Evolutionary conservation across 495 filamentous ascomycete genomes (phyloP).

Genomic region (Talaromyces proteolyticus): DNA sequence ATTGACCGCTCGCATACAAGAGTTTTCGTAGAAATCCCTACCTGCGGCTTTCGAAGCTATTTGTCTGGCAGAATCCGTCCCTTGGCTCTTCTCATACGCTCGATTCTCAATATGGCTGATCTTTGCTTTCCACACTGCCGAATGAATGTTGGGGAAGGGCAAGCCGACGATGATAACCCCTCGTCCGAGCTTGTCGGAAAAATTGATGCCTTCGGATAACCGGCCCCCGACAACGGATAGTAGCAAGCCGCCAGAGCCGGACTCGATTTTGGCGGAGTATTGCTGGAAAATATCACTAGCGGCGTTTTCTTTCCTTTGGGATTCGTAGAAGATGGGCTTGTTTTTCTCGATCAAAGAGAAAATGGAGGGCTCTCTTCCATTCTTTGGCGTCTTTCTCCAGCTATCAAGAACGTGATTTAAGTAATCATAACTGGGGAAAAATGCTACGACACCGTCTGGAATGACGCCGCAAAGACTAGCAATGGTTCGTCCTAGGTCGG

Average conservation of each 20-base stretch:
- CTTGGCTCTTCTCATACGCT: conserved; percentile 37
- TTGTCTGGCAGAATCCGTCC: conserved; percentile 26
- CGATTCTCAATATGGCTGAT: conserved; percentile 78
- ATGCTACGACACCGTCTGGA: conserved; percentile 90
- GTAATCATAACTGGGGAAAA: conserved; percentile 93
- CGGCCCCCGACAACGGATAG: conserved; percentile 95
- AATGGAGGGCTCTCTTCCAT: conserved; percentile 21
- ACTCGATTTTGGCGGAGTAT: conserved; percentile 65
- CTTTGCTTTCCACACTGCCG: conserved; percentile 87
- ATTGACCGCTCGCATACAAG: conserved; percentile 94
- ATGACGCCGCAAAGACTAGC: conserved; percentile 65
- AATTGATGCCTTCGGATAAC: conserved; percentile 96
- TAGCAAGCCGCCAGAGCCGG: conserved; percentile 67
- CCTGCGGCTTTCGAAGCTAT: conserved; percentile 55
- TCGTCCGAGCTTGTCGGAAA: conserved; percentile 84
- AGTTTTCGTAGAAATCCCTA: conserved; percentile 87
- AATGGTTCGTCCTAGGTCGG: conserved; percentile 67
- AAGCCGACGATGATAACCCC: conserved; percentile 86
- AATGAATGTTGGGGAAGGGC: conserved; percentile 87
- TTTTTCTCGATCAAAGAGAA: conserved; percentile 40
- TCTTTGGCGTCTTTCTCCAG: conserved; percentile 51
- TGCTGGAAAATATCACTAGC: conserved; percentile 63
- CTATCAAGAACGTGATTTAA: conserved; percentile 62
- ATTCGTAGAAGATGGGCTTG: conserved; percentile 65
- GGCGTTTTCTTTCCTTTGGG: conserved; percentile 37